Conservation (phyloP, 2,329 filamentous ascomycete species). For the Nectriaceae sp. region DNA sequence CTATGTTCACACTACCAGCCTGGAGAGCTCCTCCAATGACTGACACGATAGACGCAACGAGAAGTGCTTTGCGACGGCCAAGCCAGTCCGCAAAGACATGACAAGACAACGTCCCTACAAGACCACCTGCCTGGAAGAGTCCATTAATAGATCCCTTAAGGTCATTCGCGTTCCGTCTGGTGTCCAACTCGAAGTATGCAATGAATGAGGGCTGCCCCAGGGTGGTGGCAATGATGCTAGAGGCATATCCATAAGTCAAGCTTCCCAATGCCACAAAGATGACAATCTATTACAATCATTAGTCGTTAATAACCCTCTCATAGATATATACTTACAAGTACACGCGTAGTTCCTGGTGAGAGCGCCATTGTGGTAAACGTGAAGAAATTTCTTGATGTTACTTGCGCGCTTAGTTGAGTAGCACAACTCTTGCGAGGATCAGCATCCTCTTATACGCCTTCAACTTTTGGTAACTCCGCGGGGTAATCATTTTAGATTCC, state of each 20-base stretch:
- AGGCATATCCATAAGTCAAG: constrained; percentile 2
- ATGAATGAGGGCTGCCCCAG: constrained; percentile 3
- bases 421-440: too few species aligned
- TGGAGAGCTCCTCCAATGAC: constrained; percentile 42
- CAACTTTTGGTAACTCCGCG: too few species aligned
- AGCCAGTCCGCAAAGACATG: constrained; percentile 1
- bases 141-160: constrained; percentile 2
- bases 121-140: constrained; percentile 1
- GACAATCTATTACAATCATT: constrained; percentile 7
- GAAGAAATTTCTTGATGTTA: too few species aligned
- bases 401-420: too few species aligned
- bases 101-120: constrained; percentile 1
- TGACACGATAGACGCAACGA: neutral
- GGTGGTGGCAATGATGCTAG: constrained; percentile 6
- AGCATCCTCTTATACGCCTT: too few species aligned
- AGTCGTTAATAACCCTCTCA: too few species aligned
- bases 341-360: too few species aligned
- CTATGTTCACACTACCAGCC: constrained; percentile 37
- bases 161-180: neutral
- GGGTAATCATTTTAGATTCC: too few species aligned
- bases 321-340: too few species aligned
- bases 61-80: neutral
- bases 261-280: constrained; percentile 4
- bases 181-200: neutral
- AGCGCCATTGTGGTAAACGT: too few species aligned